Base-by-base conservation (phyloP, 2,329 filamentous ascomycete genomes). In the Fusarium goolgardi region DNA sequence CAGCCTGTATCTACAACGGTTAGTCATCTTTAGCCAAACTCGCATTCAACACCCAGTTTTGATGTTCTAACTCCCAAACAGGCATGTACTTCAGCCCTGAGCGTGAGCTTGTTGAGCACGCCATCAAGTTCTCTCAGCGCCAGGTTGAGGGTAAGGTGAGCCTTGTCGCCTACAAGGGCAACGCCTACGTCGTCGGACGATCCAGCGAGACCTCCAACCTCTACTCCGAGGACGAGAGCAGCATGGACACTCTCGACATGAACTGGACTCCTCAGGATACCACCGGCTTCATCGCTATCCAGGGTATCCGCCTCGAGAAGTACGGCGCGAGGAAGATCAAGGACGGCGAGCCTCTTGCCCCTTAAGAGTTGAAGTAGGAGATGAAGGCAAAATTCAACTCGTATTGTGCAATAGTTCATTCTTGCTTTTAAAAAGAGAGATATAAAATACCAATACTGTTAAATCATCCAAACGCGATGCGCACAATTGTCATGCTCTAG, bases 221-320 rank as follows among this genome's bases (percentile, higher is more conserved):
- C 9, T 87, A 87, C 79, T 80, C 76, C 16, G 81, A 82, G 73
- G 76, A 82, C 45, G 79, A 86, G 61, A 79, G 81, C 2, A 81
- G 77, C 56, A 87, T 87, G 53, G 84, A 76, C 69, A 82, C 81
- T 75, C 82, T 89, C 76, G 86, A 65, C 72, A 86, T 85, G 79
- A 83, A 83, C 73, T 89, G 91, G 82, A 85, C 84, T 65, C 85
- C 82, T 70, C 91, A 92, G 89, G 91, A 93, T 76, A 88, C 88
- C 70, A 85, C 75, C 15, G 84, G 84, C 27, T 89, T 90, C 75
- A 88, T 95, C 75, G 85, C 44, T 80, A 67, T 67, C 16, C 46
- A 64, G 16, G 40, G 31, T 27, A 68, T 68, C 43, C 51, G 55
- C 7, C 51, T 91, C 50, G 81, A 88, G 80, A 90, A 80, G 72